Conservation (phyloP, 2,329 filamentous ascomycete genomes). For the Ascochyta rabiei region DNA sequence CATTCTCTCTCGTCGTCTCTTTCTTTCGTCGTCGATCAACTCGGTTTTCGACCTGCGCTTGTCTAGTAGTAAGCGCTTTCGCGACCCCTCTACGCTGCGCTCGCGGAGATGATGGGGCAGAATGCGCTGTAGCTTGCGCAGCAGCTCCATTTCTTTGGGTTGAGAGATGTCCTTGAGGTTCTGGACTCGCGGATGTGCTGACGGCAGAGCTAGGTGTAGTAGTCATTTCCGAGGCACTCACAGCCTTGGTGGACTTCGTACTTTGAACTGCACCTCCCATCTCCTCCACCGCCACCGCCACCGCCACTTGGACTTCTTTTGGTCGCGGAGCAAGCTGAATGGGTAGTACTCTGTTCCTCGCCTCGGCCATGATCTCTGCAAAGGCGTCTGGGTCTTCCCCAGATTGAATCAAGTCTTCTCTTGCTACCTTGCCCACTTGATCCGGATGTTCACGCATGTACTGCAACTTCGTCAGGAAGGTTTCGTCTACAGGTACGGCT, state of each 20-base stretch:
- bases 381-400: background rate
- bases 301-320: background rate
- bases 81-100: background rate
- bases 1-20: background rate
- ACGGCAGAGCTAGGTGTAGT: background rate
- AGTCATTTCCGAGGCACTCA: background rate
- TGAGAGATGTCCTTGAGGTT: background rate
- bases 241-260: background rate
- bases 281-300: background rate
- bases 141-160: background rate
- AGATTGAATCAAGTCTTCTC: background rate
- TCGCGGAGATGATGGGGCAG: background rate
- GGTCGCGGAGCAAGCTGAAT: background rate
- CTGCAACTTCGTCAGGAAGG: background rate
- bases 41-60: background rate
- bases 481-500: background rate
- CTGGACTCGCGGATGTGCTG: background rate
- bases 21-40: conserved; percentile 1
- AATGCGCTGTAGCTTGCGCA: background rate
- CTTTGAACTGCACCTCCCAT: background rate
- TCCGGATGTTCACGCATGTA: background rate
- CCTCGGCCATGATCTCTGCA: background rate
- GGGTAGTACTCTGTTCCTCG: background rate
- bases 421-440: background rate
- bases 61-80: background rate